Base-by-base conservation (phyloP, 371 early-diverging fungal genomes). In the Astathelohania contejeani region DNA sequence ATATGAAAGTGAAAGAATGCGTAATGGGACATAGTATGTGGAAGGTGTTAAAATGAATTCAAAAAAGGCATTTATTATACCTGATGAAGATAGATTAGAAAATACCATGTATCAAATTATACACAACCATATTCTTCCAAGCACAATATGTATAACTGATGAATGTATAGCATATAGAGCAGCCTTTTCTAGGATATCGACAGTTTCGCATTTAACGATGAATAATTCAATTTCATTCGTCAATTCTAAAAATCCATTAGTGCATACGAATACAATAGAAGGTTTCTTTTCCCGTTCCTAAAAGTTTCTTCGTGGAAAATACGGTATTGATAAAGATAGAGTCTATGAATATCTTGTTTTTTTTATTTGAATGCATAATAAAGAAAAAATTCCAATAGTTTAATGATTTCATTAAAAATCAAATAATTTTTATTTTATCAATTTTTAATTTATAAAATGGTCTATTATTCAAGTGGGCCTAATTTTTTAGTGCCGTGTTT, bases 361-460 rank as follows among this genome's bases (percentile, higher is more conserved):
- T 16, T 42, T 42, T 42, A 42, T 42, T 42, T 42, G 42, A 20
- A 42, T 42, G 6, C 18, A 42, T 42, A 42, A 42, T 4, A 42
- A 42, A 42, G 18, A 42, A 16, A n/a, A 42, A 42, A 42, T 12
- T 4, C 18, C 18, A 20, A 42, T 42, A 42, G 16, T 16, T 16
- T 42, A 42, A 42, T 42, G 6, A 42, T 16, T 7, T 7, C 18
- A 42, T 32, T 32, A 32, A 7, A 7, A 32, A 32, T 32, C 12
- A 7, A 12, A 42, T 42, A 12, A 3, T 42, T 42, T 3, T 42
- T 3, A 42, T 12, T 42, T 42, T 42, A 12, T 42, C 18, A 20
- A 7, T 42, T 7, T 42, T 42, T 42, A 16, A 16, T 12, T 16
- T 7, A 20, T 42, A n/a, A n/a, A n/a, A n/a, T n/a, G n/a, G n/a